Evolutionary conservation across 1,139 yeast species (phyloP).

Genomic region (Suhomyces chickasaworum): DNA sequence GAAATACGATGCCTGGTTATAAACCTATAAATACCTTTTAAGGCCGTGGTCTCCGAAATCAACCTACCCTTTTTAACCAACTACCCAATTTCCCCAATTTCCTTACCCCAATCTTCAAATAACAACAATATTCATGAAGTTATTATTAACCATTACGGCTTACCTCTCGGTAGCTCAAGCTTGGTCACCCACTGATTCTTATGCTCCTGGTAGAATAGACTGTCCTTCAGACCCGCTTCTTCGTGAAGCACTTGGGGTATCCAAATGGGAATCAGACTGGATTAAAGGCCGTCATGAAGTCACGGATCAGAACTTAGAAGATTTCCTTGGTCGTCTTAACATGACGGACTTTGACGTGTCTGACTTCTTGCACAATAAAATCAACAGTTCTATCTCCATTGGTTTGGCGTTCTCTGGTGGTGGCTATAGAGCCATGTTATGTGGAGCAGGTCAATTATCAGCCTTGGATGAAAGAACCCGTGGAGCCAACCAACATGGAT

Average conservation of each 20-base stretch:
- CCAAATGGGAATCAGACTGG: conserved; percentile 24
- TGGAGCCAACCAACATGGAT: conserved; percentile 58
- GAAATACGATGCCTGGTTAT: background rate
- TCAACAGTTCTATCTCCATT: conserved; percentile 23
- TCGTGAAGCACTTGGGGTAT: conserved; percentile 22
- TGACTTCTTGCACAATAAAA: conserved; percentile 22
- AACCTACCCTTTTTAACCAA: background rate
- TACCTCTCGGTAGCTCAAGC: conserved; percentile 4
- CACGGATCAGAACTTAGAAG: conserved; percentile 23
- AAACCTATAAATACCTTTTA: background rate
- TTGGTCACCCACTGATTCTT: conserved; percentile 27
- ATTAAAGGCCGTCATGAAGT: conserved; percentile 22
- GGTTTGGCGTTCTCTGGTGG: conserved; percentile 32
- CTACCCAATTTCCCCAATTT: too few species aligned
- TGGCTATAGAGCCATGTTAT: conserved; percentile 32
- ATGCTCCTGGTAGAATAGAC: conserved; percentile 27
- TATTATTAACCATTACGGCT: background rate
- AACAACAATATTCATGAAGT: too few species aligned
- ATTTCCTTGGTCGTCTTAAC: conserved; percentile 23
- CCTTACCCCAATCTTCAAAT: too few species aligned
- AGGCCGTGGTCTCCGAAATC: background rate
- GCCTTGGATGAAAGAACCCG: conserved; percentile 28
- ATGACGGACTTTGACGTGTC: conserved; percentile 26
- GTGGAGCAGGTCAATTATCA: conserved; percentile 31
- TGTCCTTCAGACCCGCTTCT: conserved; percentile 23